Percentiles rank a stretch among this genome's conserved stretches.
These are phyloP conservation scores for Globisporangium abappressorium DNA, from an alignment of 352 stramenopile species.

Conservation along the genomic window DNA sequence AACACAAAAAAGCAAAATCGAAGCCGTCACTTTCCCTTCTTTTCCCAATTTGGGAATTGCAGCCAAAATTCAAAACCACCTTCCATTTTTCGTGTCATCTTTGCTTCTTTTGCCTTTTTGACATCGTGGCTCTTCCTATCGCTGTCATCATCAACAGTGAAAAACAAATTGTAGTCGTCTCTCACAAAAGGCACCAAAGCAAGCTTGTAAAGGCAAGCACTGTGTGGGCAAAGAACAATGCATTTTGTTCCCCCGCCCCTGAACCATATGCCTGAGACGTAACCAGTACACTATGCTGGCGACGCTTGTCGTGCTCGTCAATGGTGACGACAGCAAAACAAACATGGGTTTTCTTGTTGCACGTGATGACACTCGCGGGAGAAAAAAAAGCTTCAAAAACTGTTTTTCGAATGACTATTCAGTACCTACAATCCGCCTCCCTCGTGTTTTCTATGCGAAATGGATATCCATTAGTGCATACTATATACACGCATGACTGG, in stretches of 20 bases:
- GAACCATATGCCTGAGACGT: neutral
- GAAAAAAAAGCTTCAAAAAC: neutral
- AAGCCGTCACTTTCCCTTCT: neutral
- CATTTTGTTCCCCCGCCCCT: neutral
- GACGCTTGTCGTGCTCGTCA: neutral
- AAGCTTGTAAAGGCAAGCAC: neutral
- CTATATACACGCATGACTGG: neutral
- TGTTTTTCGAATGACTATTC: slow-evolving; percentile 3
- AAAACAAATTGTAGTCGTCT: neutral
- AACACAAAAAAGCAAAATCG: neutral
- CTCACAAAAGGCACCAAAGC: neutral
- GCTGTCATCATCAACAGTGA: neutral
- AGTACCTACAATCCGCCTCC: neutral
- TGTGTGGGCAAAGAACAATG: neutral
- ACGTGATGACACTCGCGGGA: neutral
- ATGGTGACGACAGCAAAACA: neutral
- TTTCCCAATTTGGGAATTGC: neutral
- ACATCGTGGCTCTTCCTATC: neutral
- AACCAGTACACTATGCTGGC: neutral
- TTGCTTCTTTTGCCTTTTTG: neutral
- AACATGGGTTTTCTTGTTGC: neutral
- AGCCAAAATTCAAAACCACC: neutral
- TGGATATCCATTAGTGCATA: neutral
- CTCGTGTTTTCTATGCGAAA: neutral
- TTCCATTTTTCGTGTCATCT: neutral